These are phyloP conservation scores for Sporothrix brasiliensis DNA, from an alignment of 2,329 filamentous ascomycete genomes.

Conservation along the genomic window DNA sequence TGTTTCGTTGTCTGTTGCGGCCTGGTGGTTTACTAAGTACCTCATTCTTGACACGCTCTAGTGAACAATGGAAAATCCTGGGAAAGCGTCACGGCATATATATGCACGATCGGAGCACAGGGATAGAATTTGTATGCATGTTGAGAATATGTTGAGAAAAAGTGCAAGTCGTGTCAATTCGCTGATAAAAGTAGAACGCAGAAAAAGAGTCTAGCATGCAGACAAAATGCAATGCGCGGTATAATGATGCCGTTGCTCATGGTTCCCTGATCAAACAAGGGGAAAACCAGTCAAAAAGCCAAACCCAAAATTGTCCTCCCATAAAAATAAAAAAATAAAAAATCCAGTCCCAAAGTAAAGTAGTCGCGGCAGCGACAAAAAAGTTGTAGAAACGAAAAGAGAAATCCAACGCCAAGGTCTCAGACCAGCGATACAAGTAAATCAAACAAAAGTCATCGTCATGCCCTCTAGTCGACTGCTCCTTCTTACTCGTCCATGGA, in stretches of 20 bases:
- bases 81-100: neutral
- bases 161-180: slow-evolving; percentile 9
- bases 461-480: neutral
- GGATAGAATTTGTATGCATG: neutral
- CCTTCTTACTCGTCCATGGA: slow-evolving; percentile 37
- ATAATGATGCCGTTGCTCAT: slow-evolving; percentile 23
- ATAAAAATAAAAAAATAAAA: neutral
- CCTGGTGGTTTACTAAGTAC: slow-evolving; percentile 9
- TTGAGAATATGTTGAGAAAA: neutral
- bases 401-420: slow-evolving; percentile 18
- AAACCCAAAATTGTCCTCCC: slow-evolving; percentile 5
- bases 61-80: neutral
- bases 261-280: neutral
- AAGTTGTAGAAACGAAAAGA: neutral
- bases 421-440: slow-evolving; percentile 15
- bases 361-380: neutral
- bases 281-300: neutral
- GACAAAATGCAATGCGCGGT: neutral
- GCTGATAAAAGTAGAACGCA: neutral
- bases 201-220: slow-evolving; percentile 9
- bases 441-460: neutral
- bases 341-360: neutral
- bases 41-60: neutral
- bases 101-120: neutral
- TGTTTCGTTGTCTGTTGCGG: neutral